Evolutionary conservation across 1,284 basidiomycete genomes (phyloP).

Genomic region (Salmacisia buchloeana): DNA sequence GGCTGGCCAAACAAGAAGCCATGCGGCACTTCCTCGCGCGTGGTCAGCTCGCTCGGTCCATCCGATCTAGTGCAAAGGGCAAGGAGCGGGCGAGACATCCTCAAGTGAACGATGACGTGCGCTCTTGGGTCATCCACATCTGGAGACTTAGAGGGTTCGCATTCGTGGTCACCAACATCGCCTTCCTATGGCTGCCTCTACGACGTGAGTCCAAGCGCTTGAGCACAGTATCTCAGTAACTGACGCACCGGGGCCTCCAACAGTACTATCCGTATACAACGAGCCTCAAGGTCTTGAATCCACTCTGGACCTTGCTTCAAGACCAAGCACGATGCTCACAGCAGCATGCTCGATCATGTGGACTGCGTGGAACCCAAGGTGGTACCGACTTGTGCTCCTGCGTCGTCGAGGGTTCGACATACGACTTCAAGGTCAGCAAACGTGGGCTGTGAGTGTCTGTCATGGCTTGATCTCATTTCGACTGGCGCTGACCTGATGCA

Average conservation of each 20-base stretch:
- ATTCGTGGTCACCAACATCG: no score
- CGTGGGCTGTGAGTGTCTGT: neutral
- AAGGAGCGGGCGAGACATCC: conserved; percentile 16
- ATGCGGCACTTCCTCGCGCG: conserved; percentile 6
- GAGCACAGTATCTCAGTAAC: no score
- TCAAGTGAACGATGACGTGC: neutral
- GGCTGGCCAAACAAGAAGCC: neutral
- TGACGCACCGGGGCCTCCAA: no score
- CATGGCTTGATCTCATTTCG: neutral
- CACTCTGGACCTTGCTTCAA: neutral
- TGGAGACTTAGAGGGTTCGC: neutral
- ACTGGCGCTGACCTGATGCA: neutral
- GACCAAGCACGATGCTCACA: neutral
- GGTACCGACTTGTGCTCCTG: neutral
- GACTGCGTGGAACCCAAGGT: conserved; percentile 1
- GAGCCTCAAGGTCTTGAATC: no score
- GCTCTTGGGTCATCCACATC: neutral
- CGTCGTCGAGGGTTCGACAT: neutral
- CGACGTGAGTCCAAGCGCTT: no score
- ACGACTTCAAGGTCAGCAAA: neutral
- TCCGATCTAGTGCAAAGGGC: neutral
- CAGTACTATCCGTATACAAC: no score
- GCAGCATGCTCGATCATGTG: neutral
- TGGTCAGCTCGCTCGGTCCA: conserved; percentile 20
- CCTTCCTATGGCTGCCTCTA: no score